A percentile compares a stretch with the other conserved stretches of the same genome.
Evolutionary conservation across 192 early-diverging fungal genomes (phyloP).

Genomic region (Rhizophagus prolifer): DNA sequence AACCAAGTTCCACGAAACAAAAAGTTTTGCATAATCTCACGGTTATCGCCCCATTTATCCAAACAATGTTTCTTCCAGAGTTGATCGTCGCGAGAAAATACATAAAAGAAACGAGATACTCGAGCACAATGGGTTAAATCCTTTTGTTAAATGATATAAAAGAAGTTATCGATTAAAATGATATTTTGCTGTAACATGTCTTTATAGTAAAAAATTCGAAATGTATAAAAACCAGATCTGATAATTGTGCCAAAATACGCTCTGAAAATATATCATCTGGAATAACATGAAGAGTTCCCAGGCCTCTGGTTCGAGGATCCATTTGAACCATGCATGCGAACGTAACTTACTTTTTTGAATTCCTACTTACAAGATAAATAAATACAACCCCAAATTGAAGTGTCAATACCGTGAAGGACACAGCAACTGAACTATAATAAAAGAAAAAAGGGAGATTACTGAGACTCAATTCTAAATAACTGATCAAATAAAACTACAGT

Average conservation of each 20-base stretch:
- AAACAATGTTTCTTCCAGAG: constrained; percentile 39
- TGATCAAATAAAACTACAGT: background rate
- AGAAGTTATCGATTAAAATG: background rate
- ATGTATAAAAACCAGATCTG: background rate
- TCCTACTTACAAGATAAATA: too few species aligned
- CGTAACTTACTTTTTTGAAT: too few species aligned
- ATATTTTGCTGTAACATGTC: background rate
- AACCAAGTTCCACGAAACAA: constrained; percentile 40
- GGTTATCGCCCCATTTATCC: constrained; percentile 10
- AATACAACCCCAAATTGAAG: too few species aligned
- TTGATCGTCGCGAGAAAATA: constrained; percentile 40
- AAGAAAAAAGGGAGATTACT: background rate
- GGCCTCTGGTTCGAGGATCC: background rate
- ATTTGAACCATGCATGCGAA: background rate
- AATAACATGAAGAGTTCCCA: background rate
- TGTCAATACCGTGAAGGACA: too few species aligned
- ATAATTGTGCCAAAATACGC: background rate
- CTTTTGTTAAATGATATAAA: background rate
- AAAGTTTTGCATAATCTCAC: constrained; percentile 18
- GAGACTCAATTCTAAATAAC: background rate
- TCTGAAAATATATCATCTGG: constrained; percentile 12
- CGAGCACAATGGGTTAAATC: background rate
- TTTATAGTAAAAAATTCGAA: background rate
- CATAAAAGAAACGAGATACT: constrained; percentile 35
- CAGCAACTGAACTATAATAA: too few species aligned